These are phyloP conservation scores for Lactarius evosmus DNA, from an alignment of 768 basidiomycete species.

Conservation along the genomic window DNA sequence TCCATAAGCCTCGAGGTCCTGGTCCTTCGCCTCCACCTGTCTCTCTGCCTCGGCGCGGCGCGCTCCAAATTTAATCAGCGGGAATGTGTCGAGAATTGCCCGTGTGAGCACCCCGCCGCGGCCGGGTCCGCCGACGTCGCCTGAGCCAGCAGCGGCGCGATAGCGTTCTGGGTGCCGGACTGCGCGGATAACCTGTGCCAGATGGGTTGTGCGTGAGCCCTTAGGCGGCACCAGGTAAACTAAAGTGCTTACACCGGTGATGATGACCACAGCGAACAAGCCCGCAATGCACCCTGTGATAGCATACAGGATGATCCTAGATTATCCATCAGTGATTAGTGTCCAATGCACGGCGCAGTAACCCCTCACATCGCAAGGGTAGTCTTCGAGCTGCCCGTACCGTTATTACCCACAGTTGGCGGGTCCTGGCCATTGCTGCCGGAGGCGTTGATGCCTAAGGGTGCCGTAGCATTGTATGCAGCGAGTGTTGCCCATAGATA, in stretches of 20 bases:
- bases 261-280: slow-evolving; percentile 79
- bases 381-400: slow-evolving; percentile 23
- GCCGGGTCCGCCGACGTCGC: slow-evolving; percentile 44
- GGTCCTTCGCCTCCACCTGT: slow-evolving; percentile 30
- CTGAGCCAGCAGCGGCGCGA: slow-evolving; percentile 43
- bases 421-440: slow-evolving; percentile 29
- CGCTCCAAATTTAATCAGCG: slow-evolving; percentile 79
- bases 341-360: neutral
- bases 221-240: neutral
- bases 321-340: slow-evolving; percentile 15
- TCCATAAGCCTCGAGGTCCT: slow-evolving; percentile 14
- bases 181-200: slow-evolving; percentile 67
- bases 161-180: slow-evolving; percentile 90
- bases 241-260: slow-evolving; percentile 63
- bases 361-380: slow-evolving; percentile 66
- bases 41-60: slow-evolving; percentile 9
- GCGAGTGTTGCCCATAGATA: slow-evolving; percentile 71
- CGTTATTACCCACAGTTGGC: slow-evolving; percentile 9
- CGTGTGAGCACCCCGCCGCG: slow-evolving; percentile 52
- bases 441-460: slow-evolving; percentile 29
- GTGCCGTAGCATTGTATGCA: slow-evolving; percentile 57
- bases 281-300: slow-evolving; percentile 88
- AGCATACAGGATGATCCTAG: slow-evolving; percentile 78
- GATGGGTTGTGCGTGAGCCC: neutral
- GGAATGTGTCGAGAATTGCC: slow-evolving; percentile 95